phyloP scores from a whole-genome alignment of 2,329 filamentous ascomycete species.

The Thermomyces lanuginosus region DNA sequence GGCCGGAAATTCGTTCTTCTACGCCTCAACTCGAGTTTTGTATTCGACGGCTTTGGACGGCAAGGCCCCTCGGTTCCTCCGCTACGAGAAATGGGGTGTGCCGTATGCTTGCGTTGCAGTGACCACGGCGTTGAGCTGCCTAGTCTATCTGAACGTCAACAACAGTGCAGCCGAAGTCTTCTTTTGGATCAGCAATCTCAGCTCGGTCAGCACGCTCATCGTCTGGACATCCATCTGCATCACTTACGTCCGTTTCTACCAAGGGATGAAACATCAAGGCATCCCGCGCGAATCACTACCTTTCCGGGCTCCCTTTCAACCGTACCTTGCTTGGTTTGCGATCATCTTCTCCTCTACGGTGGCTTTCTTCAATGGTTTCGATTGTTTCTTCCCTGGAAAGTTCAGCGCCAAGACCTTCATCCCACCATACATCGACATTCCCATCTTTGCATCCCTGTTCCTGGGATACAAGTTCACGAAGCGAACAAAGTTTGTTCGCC shows the following conservation, averaged over 20 bases:
- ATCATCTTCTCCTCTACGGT: slow-evolving; percentile 33
- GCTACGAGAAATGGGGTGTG: slow-evolving; percentile 32
- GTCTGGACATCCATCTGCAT: slow-evolving; percentile 27
- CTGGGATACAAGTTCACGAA: slow-evolving; percentile 22
- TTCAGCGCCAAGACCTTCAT: slow-evolving; percentile 35
- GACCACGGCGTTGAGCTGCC: slow-evolving; percentile 24
- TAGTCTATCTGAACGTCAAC: slow-evolving; percentile 22
- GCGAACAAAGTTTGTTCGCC: slow-evolving; percentile 15
- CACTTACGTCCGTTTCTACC: slow-evolving; percentile 36
- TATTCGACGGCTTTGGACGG: slow-evolving; percentile 32
- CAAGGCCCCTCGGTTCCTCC: slow-evolving; percentile 24
- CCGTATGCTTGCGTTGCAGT: slow-evolving; percentile 34
- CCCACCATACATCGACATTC: slow-evolving; percentile 38
- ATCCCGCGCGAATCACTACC: slow-evolving; percentile 28
- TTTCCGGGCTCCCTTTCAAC: slow-evolving; percentile 36
- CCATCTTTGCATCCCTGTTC: slow-evolving; percentile 32
- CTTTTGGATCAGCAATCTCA: slow-evolving; percentile 27
- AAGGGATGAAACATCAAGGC: slow-evolving; percentile 35
- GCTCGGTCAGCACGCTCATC: slow-evolving; percentile 22
- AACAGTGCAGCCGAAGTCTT: slow-evolving; percentile 22
- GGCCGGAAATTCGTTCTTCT: slow-evolving; percentile 49
- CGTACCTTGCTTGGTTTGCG: slow-evolving; percentile 36
- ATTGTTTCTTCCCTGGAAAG: slow-evolving; percentile 33
- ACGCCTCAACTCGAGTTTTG: slow-evolving; percentile 33
- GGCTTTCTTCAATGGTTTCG: slow-evolving; percentile 42